phyloP scores from a whole-genome alignment of 208 protist genomes.

The Crithidia sp. region DNA sequence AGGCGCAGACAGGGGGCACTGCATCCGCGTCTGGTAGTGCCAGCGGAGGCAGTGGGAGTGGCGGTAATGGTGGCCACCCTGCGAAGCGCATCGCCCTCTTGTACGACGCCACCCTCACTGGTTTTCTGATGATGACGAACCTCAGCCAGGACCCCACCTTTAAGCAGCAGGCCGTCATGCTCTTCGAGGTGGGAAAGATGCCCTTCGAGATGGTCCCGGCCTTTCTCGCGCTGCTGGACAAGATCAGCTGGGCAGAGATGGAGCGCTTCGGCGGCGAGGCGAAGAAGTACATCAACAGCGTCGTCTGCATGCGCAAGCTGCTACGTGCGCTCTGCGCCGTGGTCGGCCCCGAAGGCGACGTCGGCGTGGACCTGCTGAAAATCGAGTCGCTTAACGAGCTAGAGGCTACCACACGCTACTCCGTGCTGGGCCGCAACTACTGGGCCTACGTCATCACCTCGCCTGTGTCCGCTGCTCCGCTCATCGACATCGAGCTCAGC shows the following conservation, averaged over 20 bases:
- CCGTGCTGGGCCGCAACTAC: slow-evolving; percentile 89
- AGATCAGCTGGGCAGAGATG: slow-evolving; percentile 48
- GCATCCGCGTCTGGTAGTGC: too few species aligned
- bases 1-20: neutral
- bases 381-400: slow-evolving; percentile 91
- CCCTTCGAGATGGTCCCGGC: slow-evolving; percentile 71
- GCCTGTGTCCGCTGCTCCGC: slow-evolving; percentile 62
- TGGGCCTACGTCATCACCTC: slow-evolving; percentile 77
- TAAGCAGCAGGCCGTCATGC: slow-evolving; percentile 90
- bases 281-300: slow-evolving; percentile 85
- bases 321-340: slow-evolving; percentile 65
- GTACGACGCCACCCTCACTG: slow-evolving; percentile 96
- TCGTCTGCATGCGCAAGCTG: slow-evolving; percentile 73
- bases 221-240: slow-evolving; percentile 78
- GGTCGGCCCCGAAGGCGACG: slow-evolving; percentile 41
- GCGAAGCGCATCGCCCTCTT: slow-evolving; percentile 93
- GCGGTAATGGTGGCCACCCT: slow-evolving; percentile 32
- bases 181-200: slow-evolving; percentile 93
- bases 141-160: slow-evolving; percentile 84
- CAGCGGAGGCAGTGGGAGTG: neutral
- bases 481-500: slow-evolving; percentile 79
- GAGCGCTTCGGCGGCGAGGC: slow-evolving; percentile 79
- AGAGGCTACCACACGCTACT: slow-evolving; percentile 85
- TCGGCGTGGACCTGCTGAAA: slow-evolving; percentile 87
- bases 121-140: slow-evolving; percentile 99